phyloP scores from a whole-genome alignment of 257 asterid species.

The Solanum paucissectum region DNA sequence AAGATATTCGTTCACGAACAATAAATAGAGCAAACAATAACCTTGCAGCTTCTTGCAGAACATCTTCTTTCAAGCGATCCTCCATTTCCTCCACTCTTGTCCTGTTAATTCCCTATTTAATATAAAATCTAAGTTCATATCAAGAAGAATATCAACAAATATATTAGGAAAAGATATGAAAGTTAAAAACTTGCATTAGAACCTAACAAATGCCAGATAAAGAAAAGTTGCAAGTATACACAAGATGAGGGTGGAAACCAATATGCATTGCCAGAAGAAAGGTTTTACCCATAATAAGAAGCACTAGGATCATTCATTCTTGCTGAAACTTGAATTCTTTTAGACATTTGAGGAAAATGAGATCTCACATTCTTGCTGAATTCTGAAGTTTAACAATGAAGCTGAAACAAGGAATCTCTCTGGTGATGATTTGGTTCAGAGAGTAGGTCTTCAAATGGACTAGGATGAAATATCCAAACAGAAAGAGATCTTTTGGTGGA shows the following conservation, averaged over 20 bases:
- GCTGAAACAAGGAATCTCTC: neutral
- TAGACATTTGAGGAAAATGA: neutral
- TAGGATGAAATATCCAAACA: neutral
- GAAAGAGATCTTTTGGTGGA: neutral
- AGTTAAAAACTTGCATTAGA: neutral
- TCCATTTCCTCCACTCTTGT: slow-evolving; percentile 97
- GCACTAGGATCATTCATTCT: neutral
- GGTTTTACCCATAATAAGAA: neutral
- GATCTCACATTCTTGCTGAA: neutral
- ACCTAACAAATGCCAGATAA: neutral
- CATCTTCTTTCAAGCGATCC: slow-evolving; percentile 88
- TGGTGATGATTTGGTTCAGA: neutral
- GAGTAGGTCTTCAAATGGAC: neutral
- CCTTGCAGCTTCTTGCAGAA: slow-evolving; percentile 86
- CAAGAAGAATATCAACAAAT: slow-evolving; percentile 13
- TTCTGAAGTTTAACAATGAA: neutral
- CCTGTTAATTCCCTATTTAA: slow-evolving; percentile 97
- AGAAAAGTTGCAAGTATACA: neutral
- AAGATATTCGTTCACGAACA: neutral
- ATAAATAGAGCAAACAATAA: slow-evolving; percentile 4
- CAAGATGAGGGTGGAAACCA: neutral
- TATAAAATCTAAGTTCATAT: slow-evolving; percentile 30
- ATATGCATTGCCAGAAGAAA: neutral
- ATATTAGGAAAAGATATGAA: neutral
- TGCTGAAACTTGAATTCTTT: neutral